Conservation (phyloP, 495 filamentous ascomycete genomes). For the Lepraria neglecta region DNA sequence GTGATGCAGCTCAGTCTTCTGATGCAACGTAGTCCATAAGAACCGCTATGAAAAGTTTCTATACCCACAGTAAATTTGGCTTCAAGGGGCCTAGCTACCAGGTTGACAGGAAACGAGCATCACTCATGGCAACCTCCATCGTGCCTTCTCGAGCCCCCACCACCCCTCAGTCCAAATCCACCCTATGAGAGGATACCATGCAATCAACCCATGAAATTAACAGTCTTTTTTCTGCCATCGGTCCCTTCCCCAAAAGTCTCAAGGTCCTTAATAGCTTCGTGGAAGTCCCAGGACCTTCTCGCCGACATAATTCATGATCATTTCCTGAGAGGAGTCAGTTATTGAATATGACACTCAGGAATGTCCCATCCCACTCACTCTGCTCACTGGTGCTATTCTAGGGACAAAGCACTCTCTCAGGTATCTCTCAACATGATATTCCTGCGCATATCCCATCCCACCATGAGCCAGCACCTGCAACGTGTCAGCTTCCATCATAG, state of each 20-base stretch:
- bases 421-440: constrained; percentile 75
- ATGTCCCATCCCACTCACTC: constrained; percentile 31
- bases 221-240: too few relatives aligned
- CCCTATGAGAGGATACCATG: too few relatives aligned
- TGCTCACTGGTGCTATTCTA: constrained; percentile 66
- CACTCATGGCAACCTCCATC: background rate
- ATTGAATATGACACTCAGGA: background rate
- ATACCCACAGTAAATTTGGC: background rate
- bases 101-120: background rate
- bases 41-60: background rate
- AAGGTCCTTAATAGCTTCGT: constrained; percentile 39
- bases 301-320: constrained; percentile 74
- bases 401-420: constrained; percentile 69
- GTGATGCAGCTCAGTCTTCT: background rate
- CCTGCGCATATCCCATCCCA: constrained; percentile 72
- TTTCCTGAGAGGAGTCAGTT: constrained; percentile 44
- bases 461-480: constrained; percentile 49
- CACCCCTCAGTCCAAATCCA: too few relatives aligned
- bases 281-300: constrained; percentile 62
- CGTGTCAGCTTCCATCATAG: background rate
- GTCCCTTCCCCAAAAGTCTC: too few relatives aligned
- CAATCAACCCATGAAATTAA: too few relatives aligned
- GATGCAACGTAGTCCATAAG: background rate
- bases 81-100: background rate
- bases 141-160: background rate